Evolutionary conservation across 2,329 filamentous ascomycete genomes (phyloP).

Genomic region (Lachnum nothofagi): DNA sequence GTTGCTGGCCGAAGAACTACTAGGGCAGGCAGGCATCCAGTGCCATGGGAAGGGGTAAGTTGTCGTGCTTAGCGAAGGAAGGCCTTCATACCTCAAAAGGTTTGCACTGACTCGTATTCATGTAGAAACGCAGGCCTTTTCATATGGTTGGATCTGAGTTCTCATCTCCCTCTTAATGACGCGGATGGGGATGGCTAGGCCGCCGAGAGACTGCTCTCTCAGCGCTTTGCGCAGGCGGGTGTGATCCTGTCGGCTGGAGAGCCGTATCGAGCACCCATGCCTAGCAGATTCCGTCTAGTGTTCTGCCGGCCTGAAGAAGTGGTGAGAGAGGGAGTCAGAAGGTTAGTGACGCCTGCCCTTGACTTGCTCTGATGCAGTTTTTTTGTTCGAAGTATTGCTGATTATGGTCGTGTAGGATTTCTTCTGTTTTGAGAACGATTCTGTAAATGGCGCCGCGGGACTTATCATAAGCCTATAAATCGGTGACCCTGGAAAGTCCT

Average conservation of each 20-base stretch:
- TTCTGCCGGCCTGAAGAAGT: conserved; percentile 31
- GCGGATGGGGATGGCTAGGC: conserved; percentile 26
- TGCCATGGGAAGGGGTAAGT: conserved; percentile 34
- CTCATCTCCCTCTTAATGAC: conserved; percentile 40
- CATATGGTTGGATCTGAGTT: conserved; percentile 48
- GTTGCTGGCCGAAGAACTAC: conserved; percentile 34
- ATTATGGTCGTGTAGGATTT: too few species aligned
- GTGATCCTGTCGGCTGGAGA: conserved; percentile 48
- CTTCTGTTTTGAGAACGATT: too few species aligned
- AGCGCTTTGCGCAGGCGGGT: conserved; percentile 40
- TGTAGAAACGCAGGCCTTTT: conserved; percentile 53
- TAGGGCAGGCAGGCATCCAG: conserved; percentile 39
- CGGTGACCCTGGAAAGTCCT: too few species aligned
- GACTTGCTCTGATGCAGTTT: too few species aligned
- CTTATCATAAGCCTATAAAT: too few species aligned
- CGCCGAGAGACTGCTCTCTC: conserved; percentile 14
- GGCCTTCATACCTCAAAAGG: background rate
- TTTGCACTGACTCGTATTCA: conserved; percentile 12
- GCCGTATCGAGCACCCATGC: conserved; percentile 38
- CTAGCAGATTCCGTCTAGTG: conserved; percentile 51
- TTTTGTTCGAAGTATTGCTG: too few species aligned
- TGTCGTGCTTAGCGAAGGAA: background rate
- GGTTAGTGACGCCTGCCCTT: too few species aligned
- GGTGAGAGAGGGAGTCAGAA: conserved; percentile 9
- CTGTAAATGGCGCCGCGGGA: too few species aligned